Evolutionary conservation across 345 rosid genomes (phyloP).

Genomic region (Eucalyptus leucophloia): DNA sequence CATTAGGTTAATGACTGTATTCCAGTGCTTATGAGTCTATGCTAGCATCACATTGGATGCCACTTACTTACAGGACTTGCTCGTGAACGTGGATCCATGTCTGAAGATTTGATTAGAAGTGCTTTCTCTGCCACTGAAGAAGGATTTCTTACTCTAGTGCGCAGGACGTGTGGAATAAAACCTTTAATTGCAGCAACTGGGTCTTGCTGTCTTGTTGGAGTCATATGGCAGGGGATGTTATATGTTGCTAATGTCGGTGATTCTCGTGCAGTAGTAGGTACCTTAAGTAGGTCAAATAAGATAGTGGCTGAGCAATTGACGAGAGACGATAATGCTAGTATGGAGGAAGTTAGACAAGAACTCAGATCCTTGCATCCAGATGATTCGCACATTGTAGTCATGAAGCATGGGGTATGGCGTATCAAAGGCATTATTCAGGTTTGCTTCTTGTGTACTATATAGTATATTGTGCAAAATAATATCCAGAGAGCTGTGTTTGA

Average conservation of each 20-base stretch:
- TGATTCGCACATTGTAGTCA: slow-evolving; percentile 68
- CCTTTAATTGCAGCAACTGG: slow-evolving; percentile 85
- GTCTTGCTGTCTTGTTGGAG: slow-evolving; percentile 88
- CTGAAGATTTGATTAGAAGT: slow-evolving; percentile 59
- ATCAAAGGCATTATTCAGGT: slow-evolving; percentile 99
- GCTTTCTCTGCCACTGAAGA: slow-evolving; percentile 83
- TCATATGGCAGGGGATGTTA: slow-evolving; percentile 74
- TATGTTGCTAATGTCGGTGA: slow-evolving; percentile 88
- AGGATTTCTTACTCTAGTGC: slow-evolving; percentile 83
- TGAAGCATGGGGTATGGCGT: slow-evolving; percentile 96
- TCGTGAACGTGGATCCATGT: slow-evolving; percentile 39
- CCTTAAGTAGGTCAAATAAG: slow-evolving; percentile 44
- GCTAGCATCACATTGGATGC: neutral
- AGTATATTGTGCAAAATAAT: neutral
- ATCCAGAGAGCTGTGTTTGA: neutral
- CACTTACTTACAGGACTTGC: slow-evolving; percentile 33
- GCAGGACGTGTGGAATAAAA: slow-evolving; percentile 47
- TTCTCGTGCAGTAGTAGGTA: slow-evolving; percentile 88
- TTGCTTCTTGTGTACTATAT: neutral
- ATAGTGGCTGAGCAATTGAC: slow-evolving; percentile 79
- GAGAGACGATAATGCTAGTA: slow-evolving; percentile 73
- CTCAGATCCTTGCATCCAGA: slow-evolving; percentile 80
- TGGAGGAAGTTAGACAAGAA: slow-evolving; percentile 89
- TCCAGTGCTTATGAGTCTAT: neutral
- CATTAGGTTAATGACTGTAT: neutral